Evolutionary conservation across 495 filamentous ascomycete genomes (phyloP).

Genomic region (Xylaria nigripes): DNA sequence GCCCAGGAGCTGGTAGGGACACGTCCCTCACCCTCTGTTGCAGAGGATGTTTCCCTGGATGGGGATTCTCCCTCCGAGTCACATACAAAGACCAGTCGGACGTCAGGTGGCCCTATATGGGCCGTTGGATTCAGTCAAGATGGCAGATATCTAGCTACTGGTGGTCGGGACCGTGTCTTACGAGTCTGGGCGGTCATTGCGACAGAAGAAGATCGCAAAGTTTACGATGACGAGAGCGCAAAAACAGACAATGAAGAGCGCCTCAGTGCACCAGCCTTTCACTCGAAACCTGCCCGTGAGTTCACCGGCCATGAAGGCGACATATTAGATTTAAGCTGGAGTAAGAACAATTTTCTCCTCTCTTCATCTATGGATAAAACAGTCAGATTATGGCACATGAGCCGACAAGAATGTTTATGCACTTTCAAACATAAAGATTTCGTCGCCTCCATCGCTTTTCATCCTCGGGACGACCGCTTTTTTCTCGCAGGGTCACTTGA

Average conservation of each 20-base stretch:
- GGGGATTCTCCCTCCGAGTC: slow-evolving; percentile 31
- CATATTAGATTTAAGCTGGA: slow-evolving; percentile 91
- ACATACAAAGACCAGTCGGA: slow-evolving; percentile 19
- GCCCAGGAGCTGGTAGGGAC: slow-evolving; percentile 72
- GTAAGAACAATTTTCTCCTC: slow-evolving; percentile 97
- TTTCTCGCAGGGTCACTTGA: slow-evolving; percentile 93
- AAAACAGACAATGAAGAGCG: slow-evolving; percentile 44
- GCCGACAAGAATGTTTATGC: slow-evolving; percentile 76
- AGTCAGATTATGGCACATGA: slow-evolving; percentile 89
- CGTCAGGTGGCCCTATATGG: slow-evolving; percentile 65
- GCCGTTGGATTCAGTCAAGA: slow-evolving; percentile 88
- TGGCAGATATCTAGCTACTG: slow-evolving; percentile 83
- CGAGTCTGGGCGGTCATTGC: slow-evolving; percentile 87
- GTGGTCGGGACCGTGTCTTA: slow-evolving; percentile 77
- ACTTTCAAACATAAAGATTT: slow-evolving; percentile 97
- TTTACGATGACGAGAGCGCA: slow-evolving; percentile 59
- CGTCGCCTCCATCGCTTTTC: slow-evolving; percentile 89
- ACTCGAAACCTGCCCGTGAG: slow-evolving; percentile 62
- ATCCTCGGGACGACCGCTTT: slow-evolving; percentile 91
- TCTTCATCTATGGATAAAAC: slow-evolving; percentile 99
- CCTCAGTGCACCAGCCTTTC: slow-evolving; percentile 89
- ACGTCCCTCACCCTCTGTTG: background rate
- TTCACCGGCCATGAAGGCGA: slow-evolving; percentile 82
- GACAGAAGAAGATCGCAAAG: slow-evolving; percentile 65
- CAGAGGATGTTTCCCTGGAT: slow-evolving; percentile 14